Evolutionary conservation across 345 rosid species (phyloP).

Genomic region (Linum lewisii): DNA sequence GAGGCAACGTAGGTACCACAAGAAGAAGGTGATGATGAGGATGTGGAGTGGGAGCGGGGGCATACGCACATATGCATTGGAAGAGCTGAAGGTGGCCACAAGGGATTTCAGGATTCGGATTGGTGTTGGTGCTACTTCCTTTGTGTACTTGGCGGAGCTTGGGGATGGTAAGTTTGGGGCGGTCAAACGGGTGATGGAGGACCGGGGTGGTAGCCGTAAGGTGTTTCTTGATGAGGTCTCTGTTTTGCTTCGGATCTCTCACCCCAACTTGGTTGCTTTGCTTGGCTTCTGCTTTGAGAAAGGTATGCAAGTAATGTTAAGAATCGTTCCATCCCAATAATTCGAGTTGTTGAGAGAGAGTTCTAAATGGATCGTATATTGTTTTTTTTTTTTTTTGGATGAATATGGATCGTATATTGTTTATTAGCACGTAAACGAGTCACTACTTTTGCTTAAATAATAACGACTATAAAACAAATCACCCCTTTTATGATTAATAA

Average conservation of each 20-base stretch:
- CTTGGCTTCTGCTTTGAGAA: constrained; percentile 41
- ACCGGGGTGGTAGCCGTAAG: constrained; percentile 38
- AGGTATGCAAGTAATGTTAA: constrained; percentile 15
- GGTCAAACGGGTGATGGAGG: constrained; percentile 41
- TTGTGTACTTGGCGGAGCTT: constrained; percentile 42
- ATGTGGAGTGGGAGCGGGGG: constrained; percentile 12
- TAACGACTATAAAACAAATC: too few species aligned
- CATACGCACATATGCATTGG: constrained; percentile 29
- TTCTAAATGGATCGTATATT: too few species aligned
- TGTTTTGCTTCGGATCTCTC: constrained; percentile 37
- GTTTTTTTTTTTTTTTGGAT: too few species aligned
- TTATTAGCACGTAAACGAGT: too few species aligned
- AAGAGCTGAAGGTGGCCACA: constrained; percentile 36
- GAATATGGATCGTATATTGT: too few species aligned
- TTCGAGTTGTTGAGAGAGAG: too few species aligned
- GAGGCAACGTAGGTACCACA: neutral
- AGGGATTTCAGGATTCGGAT: constrained; percentile 28
- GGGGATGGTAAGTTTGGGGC: constrained; percentile 38
- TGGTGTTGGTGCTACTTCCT: constrained; percentile 36
- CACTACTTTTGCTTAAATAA: too few species aligned
- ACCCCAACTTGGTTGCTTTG: constrained; percentile 40
- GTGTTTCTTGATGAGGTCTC: constrained; percentile 48
- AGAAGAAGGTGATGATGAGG: neutral
- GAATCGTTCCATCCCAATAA: too few species aligned
- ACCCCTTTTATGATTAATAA: too few species aligned